phyloP scores from a whole-genome alignment of 805 yeast genomes.

The Saturnispora dispora region DNA sequence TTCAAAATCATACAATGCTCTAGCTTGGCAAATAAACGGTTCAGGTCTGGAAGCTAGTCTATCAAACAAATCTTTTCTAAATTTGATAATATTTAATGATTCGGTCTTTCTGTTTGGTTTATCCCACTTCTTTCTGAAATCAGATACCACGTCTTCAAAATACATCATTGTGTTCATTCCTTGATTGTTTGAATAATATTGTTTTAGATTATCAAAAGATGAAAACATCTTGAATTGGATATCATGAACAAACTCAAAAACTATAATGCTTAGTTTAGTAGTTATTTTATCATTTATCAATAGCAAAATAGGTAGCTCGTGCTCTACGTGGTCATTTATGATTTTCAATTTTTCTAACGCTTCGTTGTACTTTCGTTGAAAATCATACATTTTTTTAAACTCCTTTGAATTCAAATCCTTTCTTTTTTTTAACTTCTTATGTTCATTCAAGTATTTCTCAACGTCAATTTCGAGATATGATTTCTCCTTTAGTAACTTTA shows the following conservation, averaged over 20 bases:
- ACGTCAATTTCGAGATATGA: constrained; percentile 19
- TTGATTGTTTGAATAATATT: constrained; percentile 4
- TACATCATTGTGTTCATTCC: constrained; percentile 3
- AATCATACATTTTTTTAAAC: constrained; percentile 27
- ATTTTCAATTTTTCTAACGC: constrained; percentile 30
- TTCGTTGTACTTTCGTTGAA: constrained; percentile 24
- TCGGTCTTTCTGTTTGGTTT: neutral
- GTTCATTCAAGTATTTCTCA: constrained; percentile 15
- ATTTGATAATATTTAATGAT: constrained; percentile 2
- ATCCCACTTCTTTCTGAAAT: neutral
- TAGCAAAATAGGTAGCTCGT: constrained; percentile 39
- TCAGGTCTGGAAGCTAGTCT: neutral
- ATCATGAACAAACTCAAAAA: constrained; percentile 25
- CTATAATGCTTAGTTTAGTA: constrained; percentile 14
- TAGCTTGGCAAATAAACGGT: constrained; percentile 5
- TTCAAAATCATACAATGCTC: constrained; percentile 33
- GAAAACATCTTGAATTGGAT: constrained; percentile 20
- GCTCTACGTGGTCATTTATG: constrained; percentile 32
- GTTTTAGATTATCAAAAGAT: constrained; percentile 6
- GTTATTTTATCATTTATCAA: constrained; percentile 26
- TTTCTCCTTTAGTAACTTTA: constrained; percentile 20
- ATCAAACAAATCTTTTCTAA: neutral
- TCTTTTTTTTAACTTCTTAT: constrained; percentile 15
- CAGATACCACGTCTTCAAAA: constrained; percentile 7
- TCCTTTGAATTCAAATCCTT: constrained; percentile 30